A percentile compares a stretch with the other conserved stretches of the same genome.
Conservation (phyloP, 2,329 filamentous ascomycete species). For the Aspergillus ruber region DNA sequence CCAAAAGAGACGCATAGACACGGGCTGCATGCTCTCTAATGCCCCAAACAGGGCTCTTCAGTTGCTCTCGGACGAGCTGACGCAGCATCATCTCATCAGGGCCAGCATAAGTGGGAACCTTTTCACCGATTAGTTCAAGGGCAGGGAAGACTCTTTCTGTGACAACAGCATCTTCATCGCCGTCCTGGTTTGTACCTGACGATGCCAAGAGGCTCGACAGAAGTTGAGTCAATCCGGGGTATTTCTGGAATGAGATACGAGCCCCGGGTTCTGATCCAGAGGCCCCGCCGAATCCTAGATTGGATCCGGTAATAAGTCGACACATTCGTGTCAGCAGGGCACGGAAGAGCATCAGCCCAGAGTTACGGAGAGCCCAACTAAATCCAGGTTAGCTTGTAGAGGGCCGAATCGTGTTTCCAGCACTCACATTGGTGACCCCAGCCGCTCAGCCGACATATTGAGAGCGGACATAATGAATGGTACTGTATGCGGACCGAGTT, state of each 20-base stretch:
- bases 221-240: constrained; percentile 31
- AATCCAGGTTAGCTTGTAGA: constrained; percentile 7
- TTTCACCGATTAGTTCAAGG: constrained; percentile 41
- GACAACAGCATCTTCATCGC: constrained; percentile 20
- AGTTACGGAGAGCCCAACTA: constrained; percentile 92
- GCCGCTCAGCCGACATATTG: constrained; percentile 69
- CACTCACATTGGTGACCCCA: constrained; percentile 68
- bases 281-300: constrained; percentile 43
- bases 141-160: constrained; percentile 42
- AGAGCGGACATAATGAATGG: constrained; percentile 66
- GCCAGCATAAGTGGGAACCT: constrained; percentile 30
- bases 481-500: constrained; percentile 66
- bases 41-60: constrained; percentile 40
- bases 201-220: constrained; percentile 30
- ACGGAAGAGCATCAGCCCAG: constrained; percentile 79
- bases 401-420: not conserved
- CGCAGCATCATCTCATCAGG: constrained; percentile 27
- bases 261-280: constrained; percentile 40
- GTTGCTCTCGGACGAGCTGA: constrained; percentile 28
- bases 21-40: constrained; percentile 42
- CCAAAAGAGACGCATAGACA: constrained; percentile 35
- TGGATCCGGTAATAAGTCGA: constrained; percentile 29
- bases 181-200: constrained; percentile 10
- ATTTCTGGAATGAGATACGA: constrained; percentile 36
- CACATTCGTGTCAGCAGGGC: constrained; percentile 67